These are phyloP conservation scores for Sergeia podlipaevii DNA, from an alignment of 208 protist genomes.

Conservation along the genomic window DNA sequence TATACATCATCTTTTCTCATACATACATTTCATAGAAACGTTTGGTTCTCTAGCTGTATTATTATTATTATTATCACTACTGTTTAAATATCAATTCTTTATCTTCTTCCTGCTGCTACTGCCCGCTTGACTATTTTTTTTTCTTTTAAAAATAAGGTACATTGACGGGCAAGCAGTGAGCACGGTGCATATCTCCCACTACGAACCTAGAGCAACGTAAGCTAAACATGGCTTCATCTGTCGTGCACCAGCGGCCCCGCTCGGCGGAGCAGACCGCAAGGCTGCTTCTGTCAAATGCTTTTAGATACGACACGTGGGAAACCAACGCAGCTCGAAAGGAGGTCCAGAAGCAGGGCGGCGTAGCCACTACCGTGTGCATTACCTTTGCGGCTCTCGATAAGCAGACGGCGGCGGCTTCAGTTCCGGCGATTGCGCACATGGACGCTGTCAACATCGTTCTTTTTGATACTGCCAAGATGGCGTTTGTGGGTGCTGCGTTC, in stretches of 20 bases:
- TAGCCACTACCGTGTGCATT: constrained; percentile 34
- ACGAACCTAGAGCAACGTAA: not conserved
- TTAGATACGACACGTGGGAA: constrained; percentile 87
- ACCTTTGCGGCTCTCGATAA: constrained; percentile 18
- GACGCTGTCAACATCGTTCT: constrained; percentile 65
- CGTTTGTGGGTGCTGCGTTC: constrained; percentile 77
- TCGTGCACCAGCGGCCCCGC: constrained; percentile 21
- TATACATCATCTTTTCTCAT: too few relatives aligned
- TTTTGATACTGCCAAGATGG: constrained; percentile 44
- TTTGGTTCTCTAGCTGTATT: too few relatives aligned
- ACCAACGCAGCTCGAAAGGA: constrained; percentile 31
- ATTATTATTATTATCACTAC: too few relatives aligned
- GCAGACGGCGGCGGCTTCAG: constrained; percentile 16
- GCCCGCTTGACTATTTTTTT: too few relatives aligned
- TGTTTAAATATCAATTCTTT: too few relatives aligned
- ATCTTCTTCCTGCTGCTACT: too few relatives aligned
- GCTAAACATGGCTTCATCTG: not conserved
- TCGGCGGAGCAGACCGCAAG: constrained; percentile 83
- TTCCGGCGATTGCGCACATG: constrained; percentile 4
- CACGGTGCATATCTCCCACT: not conserved
- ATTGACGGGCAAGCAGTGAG: not conserved
- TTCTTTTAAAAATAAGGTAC: not conserved
- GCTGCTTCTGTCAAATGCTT: constrained; percentile 77
- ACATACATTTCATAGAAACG: too few relatives aligned
- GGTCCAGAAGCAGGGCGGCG: constrained; percentile 28